Conservation (phyloP, 192 early-diverging fungal genomes). For the Backusella circina region DNA sequence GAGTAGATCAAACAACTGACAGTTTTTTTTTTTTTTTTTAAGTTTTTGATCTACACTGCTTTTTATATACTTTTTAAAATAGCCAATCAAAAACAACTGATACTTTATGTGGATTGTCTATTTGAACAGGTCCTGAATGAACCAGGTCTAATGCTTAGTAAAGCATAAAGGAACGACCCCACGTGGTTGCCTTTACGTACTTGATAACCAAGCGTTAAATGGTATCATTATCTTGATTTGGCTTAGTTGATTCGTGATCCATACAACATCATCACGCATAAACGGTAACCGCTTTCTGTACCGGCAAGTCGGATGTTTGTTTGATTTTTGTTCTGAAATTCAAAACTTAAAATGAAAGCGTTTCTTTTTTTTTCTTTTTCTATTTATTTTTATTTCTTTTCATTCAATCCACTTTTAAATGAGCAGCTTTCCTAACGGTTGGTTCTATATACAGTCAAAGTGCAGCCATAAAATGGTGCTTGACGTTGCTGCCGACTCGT, state of each 20-base stretch:
- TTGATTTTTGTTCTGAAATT: background rate
- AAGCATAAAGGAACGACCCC: background rate
- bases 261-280: background rate
- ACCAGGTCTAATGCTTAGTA: background rate
- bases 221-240: background rate
- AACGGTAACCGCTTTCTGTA: background rate
- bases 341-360: background rate
- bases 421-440: constrained; percentile 27
- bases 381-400: background rate
- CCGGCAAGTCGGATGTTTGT: constrained; percentile 3
- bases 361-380: background rate
- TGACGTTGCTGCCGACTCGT: constrained; percentile 25
- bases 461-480: constrained; percentile 25
- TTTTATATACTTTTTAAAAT: no score
- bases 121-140: no score
- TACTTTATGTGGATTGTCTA: no score
- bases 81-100: no score
- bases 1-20: no score
- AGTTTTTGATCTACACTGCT: no score
- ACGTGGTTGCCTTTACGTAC: background rate
- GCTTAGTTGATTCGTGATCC: background rate
- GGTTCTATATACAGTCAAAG: constrained; percentile 32
- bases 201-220: background rate
- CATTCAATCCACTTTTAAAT: background rate
- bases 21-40: no score